Conservation (phyloP, 2,329 filamentous ascomycete genomes). For the Epichloe brachyelytri region DNA sequence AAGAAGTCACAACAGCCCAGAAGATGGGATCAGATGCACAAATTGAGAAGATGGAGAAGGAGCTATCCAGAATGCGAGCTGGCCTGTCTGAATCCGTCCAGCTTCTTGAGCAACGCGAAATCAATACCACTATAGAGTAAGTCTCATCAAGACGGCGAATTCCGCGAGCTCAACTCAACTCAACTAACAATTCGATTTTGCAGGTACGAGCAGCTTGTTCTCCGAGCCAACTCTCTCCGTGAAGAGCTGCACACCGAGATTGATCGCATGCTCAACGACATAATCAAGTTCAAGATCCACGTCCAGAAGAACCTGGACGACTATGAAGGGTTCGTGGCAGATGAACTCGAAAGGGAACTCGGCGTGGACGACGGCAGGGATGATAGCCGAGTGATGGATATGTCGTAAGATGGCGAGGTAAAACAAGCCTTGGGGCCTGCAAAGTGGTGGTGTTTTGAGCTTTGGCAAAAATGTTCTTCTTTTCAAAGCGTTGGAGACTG, state of each 20-base stretch:
- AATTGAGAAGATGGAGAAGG: constrained; percentile 98
- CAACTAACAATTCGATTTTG: not conserved
- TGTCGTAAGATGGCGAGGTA: not conserved
- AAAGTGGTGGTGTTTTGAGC: not conserved
- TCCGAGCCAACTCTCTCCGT: constrained; percentile 69
- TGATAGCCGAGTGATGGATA: constrained; percentile 38
- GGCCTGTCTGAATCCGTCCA: constrained; percentile 77
- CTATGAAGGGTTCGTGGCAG: constrained; percentile 85
- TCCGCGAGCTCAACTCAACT: not conserved
- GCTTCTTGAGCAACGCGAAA: constrained; percentile 85
- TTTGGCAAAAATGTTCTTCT: constrained; percentile 2
- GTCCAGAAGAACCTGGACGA: constrained; percentile 86
- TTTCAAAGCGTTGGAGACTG: not conserved
- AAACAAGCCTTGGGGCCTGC: not conserved
- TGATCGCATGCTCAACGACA: constrained; percentile 89
- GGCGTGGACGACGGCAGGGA: constrained; percentile 47
- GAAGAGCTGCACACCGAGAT: constrained; percentile 97
- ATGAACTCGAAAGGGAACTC: constrained; percentile 80
- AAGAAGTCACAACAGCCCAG: constrained; percentile 73
- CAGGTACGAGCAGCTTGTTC: constrained; percentile 84
- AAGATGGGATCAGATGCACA: constrained; percentile 83
- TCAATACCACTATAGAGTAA: constrained; percentile 92
- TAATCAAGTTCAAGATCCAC: constrained; percentile 98
- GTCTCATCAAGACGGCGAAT: constrained; percentile 18
- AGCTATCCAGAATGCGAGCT: constrained; percentile 83